A percentile compares a stretch with the other conserved stretches of the same genome.
These are phyloP conservation scores for Eutypa lata DNA, from an alignment of 2,329 filamentous ascomycete species.

Conservation along the genomic window DNA sequence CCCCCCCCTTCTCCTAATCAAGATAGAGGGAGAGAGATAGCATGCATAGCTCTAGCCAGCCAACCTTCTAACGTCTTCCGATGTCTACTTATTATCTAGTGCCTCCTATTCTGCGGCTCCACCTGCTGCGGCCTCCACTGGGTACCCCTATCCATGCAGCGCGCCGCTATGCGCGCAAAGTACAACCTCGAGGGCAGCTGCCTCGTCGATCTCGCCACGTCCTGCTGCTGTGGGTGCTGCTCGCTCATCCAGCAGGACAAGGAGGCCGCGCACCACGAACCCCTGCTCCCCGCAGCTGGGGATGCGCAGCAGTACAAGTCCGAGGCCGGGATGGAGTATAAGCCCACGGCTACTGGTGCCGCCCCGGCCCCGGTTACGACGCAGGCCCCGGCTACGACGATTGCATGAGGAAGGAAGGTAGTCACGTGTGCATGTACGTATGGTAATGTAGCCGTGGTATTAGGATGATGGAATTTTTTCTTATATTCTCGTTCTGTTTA, in stretches of 20 bases:
- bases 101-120: slow-evolving; percentile 40
- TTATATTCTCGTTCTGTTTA: too few species aligned
- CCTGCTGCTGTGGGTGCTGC: slow-evolving; percentile 46
- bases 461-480: too few species aligned
- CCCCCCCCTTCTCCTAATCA: too few species aligned
- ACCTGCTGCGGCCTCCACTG: slow-evolving; percentile 38
- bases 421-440: too few species aligned
- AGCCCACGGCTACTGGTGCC: too few species aligned
- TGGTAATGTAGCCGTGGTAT: too few species aligned
- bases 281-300: not conserved
- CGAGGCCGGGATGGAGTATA: not conserved
- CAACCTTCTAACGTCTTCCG: too few species aligned
- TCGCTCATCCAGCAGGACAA: slow-evolving; percentile 45
- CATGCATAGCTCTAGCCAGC: not conserved
- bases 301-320: not conserved
- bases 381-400: too few species aligned
- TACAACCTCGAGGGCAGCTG: slow-evolving; percentile 44
- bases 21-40: not conserved
- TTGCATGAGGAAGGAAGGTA: too few species aligned
- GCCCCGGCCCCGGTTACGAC: too few species aligned
- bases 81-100: too few species aligned
- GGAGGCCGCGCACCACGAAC: slow-evolving; percentile 38
- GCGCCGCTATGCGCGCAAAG: slow-evolving; percentile 41
- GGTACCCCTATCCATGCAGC: slow-evolving; percentile 43
- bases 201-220: slow-evolving; percentile 36